A percentile compares a stretch with the other conserved stretches of the same genome.
Evolutionary conservation across 768 basidiomycete species (phyloP).

Genomic region (Pisolithus orientalis): DNA sequence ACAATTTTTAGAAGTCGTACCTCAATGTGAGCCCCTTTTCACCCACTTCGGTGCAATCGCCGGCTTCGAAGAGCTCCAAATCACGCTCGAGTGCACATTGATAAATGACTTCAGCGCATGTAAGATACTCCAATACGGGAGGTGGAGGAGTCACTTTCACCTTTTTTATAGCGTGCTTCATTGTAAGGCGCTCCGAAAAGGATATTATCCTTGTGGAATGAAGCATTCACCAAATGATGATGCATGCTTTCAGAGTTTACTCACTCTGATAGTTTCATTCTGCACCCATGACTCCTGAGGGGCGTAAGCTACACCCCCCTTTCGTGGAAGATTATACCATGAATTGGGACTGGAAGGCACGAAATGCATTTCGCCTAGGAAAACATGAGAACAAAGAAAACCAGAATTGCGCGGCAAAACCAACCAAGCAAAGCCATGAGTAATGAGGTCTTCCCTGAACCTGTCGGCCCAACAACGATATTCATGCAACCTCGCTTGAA

Average conservation of each 20-base stretch:
- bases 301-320: slow-evolving; percentile 68
- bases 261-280: slow-evolving; percentile 67
- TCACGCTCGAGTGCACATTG: slow-evolving; percentile 40
- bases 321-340: slow-evolving; percentile 65
- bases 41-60: slow-evolving; percentile 65
- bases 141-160: slow-evolving; percentile 10
- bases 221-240: neutral
- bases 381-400: neutral
- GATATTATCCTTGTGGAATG: slow-evolving; percentile 36
- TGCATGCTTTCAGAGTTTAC: neutral
- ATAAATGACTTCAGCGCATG: slow-evolving; percentile 21
- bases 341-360: slow-evolving; percentile 44
- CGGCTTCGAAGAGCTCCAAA: slow-evolving; percentile 44
- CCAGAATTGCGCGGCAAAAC: neutral
- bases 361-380: slow-evolving; percentile 56
- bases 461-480: slow-evolving; percentile 54
- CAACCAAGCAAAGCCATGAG: slow-evolving; percentile 55
- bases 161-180: slow-evolving; percentile 35
- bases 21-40: slow-evolving; percentile 60
- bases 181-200: slow-evolving; percentile 36
- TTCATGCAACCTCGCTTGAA: slow-evolving; percentile 53
- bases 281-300: slow-evolving; percentile 85
- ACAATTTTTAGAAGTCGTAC: slow-evolving; percentile 9
- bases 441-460: slow-evolving; percentile 57
- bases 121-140: neutral